Conservation (phyloP, 1,139 yeast species). For the Pichia sp. region DNA sequence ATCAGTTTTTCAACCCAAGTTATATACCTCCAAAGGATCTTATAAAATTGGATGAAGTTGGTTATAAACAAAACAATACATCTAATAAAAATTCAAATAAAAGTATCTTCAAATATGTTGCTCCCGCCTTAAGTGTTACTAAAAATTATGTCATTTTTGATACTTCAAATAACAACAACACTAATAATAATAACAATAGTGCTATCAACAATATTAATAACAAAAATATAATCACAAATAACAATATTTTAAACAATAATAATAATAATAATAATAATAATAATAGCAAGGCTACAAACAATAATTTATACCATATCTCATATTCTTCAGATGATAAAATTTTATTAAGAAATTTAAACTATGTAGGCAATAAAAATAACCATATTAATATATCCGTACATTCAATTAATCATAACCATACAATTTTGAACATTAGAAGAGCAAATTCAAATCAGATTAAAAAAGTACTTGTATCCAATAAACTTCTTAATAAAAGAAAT, state of each 20-base stretch:
- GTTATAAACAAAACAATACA: constrained; percentile 12
- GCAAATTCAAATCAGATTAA: constrained; percentile 24
- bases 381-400: constrained; percentile 25
- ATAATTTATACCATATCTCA: not conserved
- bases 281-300: not conserved
- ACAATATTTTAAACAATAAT: no score
- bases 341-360: constrained; percentile 20
- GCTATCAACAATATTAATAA: not conserved
- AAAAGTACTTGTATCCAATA: constrained; percentile 18
- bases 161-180: constrained; percentile 9
- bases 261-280: constrained; percentile 3
- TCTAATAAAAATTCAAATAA: constrained; percentile 19
- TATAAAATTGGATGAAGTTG: constrained; percentile 21
- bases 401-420: constrained; percentile 16
- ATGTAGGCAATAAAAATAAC: constrained; percentile 25
- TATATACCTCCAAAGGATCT: constrained; percentile 25
- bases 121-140: constrained; percentile 24
- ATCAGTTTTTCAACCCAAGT: constrained; percentile 30
- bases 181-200: not conserved
- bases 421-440: constrained; percentile 24
- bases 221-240: no score
- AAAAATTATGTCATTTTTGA: constrained; percentile 27
- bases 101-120: constrained; percentile 17
- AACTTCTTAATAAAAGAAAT: not conserved
- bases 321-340: constrained; percentile 12